Base-by-base conservation (phyloP, 1,139 yeast species). In the Yamadazyma membranifaciens region DNA sequence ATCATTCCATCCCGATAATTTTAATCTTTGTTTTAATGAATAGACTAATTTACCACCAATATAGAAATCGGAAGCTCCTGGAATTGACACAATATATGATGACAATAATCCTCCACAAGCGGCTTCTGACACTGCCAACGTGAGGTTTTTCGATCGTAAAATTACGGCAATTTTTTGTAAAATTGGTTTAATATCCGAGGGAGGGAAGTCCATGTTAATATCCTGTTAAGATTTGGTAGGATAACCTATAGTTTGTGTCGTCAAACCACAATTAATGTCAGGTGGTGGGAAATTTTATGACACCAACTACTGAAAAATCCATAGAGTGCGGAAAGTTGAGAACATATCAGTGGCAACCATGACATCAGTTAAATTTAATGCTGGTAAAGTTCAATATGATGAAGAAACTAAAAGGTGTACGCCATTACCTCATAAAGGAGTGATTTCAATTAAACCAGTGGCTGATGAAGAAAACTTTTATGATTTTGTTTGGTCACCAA, bases 41-140 rank as follows among this genome's bases (percentile, higher is more conserved):
- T 87, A 87, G 3, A 88, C 83, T 41, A 87, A 63, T 25, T 91
- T 82, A 0, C 95, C 91, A 14, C 96, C 96, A 47, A 84, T 86
- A 54, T 84, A 87, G 62, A 85, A 87, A 44, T 75, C 67, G 10
- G 92, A 83, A 0, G 96, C 96, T 3, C 96, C 95, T 0, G 95
- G 91, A 2, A 85, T 80, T 1, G 92, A 76, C 7, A 87, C 88
- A 31, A 87, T 59, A 54, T 85, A 87, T 1, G 95, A 87, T 5
- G 94, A 83, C 9, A 87, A 66, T 24, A 87, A 70, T 0, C 96
- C 96, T 9, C 96, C 96, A 60, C 96, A 87, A 0, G 95, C 95
- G 9, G 94, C 89, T 56, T 87, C 96, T 4, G 91, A 81, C 3
- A 86, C 82, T 1, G 94, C 86, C 34, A 87, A 65, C 0, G 95